Evolutionary conservation across 2,329 filamentous ascomycete species (phyloP), one percentile per base, ranked within the genome.

Genomic region (Leptographium flavum): DNA sequence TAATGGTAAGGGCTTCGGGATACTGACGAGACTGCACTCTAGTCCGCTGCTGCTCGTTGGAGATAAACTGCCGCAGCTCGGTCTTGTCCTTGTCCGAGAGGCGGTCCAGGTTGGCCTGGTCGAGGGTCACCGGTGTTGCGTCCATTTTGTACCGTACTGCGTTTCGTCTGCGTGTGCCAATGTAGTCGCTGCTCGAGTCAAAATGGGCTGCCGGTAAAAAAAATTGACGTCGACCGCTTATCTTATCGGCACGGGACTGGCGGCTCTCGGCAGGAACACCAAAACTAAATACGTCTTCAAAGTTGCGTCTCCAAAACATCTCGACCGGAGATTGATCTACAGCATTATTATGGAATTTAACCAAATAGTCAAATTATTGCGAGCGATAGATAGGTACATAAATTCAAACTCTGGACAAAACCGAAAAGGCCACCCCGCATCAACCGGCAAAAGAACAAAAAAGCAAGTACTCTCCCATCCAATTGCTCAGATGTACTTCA

Each of bases 21-120:
- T 54, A 68, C 70, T 65, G 61, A 86, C 82, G 71, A 35, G 64
- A 56, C 52, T 76, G 73, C 42, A 78, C 65, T 53, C 76, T 70
- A n/a, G 84, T 76, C 62, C 92, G 92, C 65, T 95, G 86, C 52
- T 76, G 74, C 70, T 95, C 87, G 59, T 84, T 87, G 55, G 77
- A 68, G 48, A 95, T 72, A 64, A 94, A 90, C 59, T 87, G 79
- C 58, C 87, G 84, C 37, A 98, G 74, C 65, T 96, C 87, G 53
- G 78, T 71, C 73, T 87, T 92, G 66, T 95, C 87, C 58, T 76
- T 74, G 49, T 85, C 80, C 57, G 76, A 83, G 60, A 95, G 81
- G 64, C 79, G 79, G 57, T 77, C 74, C 53, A 90, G 67, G 58
- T 88, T 83, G 57, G 79, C 56, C 49, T 71, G 66, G 47, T 69